Conservation (phyloP, 1,139 yeast species). For the Kurtzmaniella quercitrusa region DNA sequence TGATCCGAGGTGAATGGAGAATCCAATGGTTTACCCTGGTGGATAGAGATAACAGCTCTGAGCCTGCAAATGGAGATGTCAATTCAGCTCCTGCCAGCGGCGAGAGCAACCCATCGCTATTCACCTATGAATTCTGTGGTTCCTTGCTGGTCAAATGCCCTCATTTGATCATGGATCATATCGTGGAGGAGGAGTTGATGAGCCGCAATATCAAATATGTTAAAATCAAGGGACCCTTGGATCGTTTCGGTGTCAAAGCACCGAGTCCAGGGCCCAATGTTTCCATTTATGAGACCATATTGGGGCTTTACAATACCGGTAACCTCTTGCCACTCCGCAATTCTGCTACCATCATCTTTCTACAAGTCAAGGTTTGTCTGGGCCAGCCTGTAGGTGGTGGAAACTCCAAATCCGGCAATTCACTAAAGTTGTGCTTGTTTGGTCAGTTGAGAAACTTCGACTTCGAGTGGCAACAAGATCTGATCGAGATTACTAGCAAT, state of each 20-base stretch:
- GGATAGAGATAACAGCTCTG: constrained; percentile 8
- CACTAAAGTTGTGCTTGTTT: constrained; percentile 24
- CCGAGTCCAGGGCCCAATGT: constrained; percentile 3
- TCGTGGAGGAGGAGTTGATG: constrained; percentile 58
- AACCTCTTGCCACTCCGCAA: constrained; percentile 31
- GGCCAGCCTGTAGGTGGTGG: constrained; percentile 2
- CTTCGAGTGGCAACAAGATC: constrained; percentile 12
- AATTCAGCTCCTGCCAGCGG: too few relatives aligned
- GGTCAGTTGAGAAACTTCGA: constrained; percentile 28
- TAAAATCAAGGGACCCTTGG: constrained; percentile 15
- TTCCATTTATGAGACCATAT: constrained; percentile 23
- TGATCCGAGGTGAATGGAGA: constrained; percentile 61
- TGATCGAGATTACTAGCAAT: constrained; percentile 20
- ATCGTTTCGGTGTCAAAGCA: constrained; percentile 11
- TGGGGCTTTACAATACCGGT: constrained; percentile 31
- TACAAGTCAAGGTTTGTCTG: constrained; percentile 26
- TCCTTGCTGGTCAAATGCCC: constrained; percentile 50
- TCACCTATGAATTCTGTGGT: constrained; percentile 48
- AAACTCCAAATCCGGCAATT: constrained; percentile 15
- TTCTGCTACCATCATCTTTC: constrained; percentile 33
- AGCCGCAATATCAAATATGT: constrained; percentile 34
- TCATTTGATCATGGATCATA: constrained; percentile 58
- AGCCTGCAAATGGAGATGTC: neutral
- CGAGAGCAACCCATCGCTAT: constrained; percentile 10
- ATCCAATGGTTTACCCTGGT: constrained; percentile 44